Conservation (phyloP, 1,139 yeast species). For the Lodderomyces metapsilosis region DNA sequence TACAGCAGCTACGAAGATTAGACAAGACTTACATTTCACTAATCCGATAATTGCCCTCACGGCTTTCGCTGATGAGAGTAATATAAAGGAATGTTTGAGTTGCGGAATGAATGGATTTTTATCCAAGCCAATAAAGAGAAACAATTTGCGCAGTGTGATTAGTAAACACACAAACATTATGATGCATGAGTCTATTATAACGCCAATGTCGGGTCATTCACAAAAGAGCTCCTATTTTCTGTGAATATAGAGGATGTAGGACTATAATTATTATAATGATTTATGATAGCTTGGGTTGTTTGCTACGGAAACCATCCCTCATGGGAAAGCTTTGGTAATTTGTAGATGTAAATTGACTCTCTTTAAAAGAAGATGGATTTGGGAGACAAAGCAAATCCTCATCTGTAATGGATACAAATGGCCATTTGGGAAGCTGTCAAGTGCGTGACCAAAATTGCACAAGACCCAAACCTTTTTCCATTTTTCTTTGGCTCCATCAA, state of each 20-base stretch:
- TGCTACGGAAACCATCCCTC: no score
- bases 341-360: no score
- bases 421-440: no score
- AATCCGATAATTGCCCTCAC: conserved; percentile 90
- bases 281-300: no score
- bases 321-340: no score
- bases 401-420: no score
- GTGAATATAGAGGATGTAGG: no score
- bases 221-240: conserved; percentile 5
- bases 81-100: conserved; percentile 70
- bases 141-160: conserved; percentile 56
- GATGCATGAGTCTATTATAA: conserved; percentile 26
- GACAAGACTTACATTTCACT: conserved; percentile 60
- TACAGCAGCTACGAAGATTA: conserved; percentile 71
- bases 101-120: conserved; percentile 89
- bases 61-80: conserved; percentile 89
- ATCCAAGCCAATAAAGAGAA: conserved; percentile 80
- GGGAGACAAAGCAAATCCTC: no score
- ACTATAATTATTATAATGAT: no score
- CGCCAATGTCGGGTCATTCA: conserved; percentile 13
- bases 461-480: no score
- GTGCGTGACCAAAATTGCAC: no score
- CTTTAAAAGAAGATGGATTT: no score
- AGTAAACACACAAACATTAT: conserved; percentile 41
- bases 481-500: background rate